These are phyloP conservation scores for Oldenlandia corymbosa DNA, from an alignment of 257 asterid species.

Conservation along the genomic window DNA sequence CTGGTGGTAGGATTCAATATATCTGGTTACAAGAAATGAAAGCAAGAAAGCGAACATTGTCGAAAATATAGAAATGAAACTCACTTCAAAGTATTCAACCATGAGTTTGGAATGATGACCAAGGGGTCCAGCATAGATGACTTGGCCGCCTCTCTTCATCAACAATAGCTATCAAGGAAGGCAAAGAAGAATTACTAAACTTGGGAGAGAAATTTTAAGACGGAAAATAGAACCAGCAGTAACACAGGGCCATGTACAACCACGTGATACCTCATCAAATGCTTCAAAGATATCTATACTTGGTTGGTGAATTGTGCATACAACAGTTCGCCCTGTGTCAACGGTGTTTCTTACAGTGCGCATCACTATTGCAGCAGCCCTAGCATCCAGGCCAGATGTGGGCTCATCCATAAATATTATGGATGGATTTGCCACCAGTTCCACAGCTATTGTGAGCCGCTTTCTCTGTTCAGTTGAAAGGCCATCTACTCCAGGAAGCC, in stretches of 20 bases:
- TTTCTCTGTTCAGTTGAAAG: slow-evolving; percentile 86
- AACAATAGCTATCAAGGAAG: slow-evolving; percentile 43
- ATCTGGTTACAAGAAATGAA: not conserved
- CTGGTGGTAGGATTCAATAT: not conserved
- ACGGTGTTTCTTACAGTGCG: slow-evolving; percentile 79
- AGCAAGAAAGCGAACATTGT: not conserved
- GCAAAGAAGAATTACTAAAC: not conserved
- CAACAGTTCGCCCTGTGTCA: slow-evolving; percentile 79
- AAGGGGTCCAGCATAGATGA: slow-evolving; percentile 65
- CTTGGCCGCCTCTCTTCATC: slow-evolving; percentile 95
- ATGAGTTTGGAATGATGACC: slow-evolving; percentile 64
- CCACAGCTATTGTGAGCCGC: slow-evolving; percentile 82
- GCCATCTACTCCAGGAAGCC: slow-evolving; percentile 87
- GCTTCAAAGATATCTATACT: slow-evolving; percentile 86
- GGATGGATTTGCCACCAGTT: slow-evolving; percentile 85
- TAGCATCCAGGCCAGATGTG: slow-evolving; percentile 84
- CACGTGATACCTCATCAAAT: slow-evolving; percentile 63
- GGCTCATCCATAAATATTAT: slow-evolving; percentile 95
- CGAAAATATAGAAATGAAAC: slow-evolving; percentile 15
- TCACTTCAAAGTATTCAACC: slow-evolving; percentile 66
- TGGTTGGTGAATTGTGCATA: slow-evolving; percentile 88
- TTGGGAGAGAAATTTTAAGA: not conserved
- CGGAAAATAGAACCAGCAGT: not conserved
- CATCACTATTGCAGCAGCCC: slow-evolving; percentile 94
- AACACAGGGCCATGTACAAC: not conserved